Percentiles rank a stretch among this genome's conserved stretches.
phyloP scores from a whole-genome alignment of 495 filamentous ascomycete genomes.

The Hamigera avellanea region DNA sequence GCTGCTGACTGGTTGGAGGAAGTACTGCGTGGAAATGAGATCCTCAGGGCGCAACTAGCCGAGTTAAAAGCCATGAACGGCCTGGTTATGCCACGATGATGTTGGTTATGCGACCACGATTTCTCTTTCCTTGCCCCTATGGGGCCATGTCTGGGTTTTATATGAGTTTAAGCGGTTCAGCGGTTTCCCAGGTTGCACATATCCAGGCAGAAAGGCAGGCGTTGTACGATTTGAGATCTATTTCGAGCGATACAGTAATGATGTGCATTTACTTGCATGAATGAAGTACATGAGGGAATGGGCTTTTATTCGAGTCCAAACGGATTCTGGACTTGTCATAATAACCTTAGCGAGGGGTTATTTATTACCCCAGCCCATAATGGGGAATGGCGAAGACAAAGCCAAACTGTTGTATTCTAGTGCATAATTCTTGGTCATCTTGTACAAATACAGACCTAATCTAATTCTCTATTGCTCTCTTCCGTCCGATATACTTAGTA shows the following conservation, averaged over 20 bases:
- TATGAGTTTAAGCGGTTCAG: background rate
- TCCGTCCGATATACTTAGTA: too few relatives aligned
- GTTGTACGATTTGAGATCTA: background rate
- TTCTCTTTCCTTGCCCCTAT: background rate
- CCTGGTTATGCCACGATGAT: slow-evolving; percentile 30
- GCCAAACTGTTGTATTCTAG: too few relatives aligned
- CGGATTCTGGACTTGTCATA: too few relatives aligned
- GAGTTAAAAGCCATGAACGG: slow-evolving; percentile 31
- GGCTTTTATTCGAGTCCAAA: background rate
- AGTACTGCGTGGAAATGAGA: slow-evolving; percentile 54
- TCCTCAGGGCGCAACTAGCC: slow-evolving; percentile 32
- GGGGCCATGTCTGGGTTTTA: background rate
- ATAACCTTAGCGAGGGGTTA: too few relatives aligned
- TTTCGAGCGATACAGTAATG: too few relatives aligned
- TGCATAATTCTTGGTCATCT: too few relatives aligned
- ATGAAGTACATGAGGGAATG: too few relatives aligned
- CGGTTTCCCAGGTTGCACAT: background rate
- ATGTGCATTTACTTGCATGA: too few relatives aligned
- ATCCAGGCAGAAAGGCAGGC: background rate
- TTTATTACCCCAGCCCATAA: too few relatives aligned
- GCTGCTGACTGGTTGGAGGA: slow-evolving; percentile 65
- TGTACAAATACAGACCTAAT: too few relatives aligned
- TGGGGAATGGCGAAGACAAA: too few relatives aligned
- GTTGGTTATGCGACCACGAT: slow-evolving; percentile 12
- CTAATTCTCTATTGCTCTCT: too few relatives aligned